These are phyloP conservation scores for Dendrobium nobile DNA, from an alignment of 106 monocot genomes.

Conservation along the genomic window DNA sequence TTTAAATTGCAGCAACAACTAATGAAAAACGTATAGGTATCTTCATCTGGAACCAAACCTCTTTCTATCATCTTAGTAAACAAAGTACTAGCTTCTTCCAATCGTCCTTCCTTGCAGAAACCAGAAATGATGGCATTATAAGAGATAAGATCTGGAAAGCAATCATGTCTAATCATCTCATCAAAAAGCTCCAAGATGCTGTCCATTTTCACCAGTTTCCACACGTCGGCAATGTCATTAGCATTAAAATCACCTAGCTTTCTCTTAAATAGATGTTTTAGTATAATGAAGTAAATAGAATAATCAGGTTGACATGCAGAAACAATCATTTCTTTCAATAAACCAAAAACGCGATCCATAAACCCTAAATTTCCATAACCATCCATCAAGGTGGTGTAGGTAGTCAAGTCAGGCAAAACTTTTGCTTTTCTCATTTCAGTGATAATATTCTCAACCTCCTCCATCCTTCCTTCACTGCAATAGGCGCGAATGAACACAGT, in stretches of 20 bases:
- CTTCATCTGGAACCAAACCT: constrained; percentile 19
- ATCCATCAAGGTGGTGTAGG: constrained; percentile 34
- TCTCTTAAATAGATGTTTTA: constrained; percentile 16
- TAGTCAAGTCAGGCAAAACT: constrained; percentile 17
- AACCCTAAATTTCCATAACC: constrained; percentile 27
- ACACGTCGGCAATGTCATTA: constrained; percentile 11
- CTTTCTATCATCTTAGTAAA: constrained; percentile 24
- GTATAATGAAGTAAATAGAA: constrained; percentile 17
- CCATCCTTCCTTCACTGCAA: constrained; percentile 27
- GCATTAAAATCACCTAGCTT: neutral
- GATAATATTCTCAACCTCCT: constrained; percentile 28
- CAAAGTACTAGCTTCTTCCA: constrained; percentile 26
- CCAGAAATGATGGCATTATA: constrained; percentile 20
- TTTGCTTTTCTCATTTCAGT: constrained; percentile 27
- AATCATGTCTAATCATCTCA: constrained; percentile 22
- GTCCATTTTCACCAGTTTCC: constrained; percentile 23
- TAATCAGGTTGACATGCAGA: constrained; percentile 11
- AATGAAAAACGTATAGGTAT: constrained; percentile 14
- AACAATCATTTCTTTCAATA: constrained; percentile 25
- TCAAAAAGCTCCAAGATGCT: constrained; percentile 17
- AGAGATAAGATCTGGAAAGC: constrained; percentile 9
- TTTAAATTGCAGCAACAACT: constrained; percentile 17
- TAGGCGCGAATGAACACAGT: constrained; percentile 31
- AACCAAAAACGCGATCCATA: constrained; percentile 16
- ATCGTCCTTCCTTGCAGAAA: constrained; percentile 25